These are phyloP conservation scores for Guillardia theta DNA, from an alignment of 78 protist genomes.

Conservation along the genomic window DNA sequence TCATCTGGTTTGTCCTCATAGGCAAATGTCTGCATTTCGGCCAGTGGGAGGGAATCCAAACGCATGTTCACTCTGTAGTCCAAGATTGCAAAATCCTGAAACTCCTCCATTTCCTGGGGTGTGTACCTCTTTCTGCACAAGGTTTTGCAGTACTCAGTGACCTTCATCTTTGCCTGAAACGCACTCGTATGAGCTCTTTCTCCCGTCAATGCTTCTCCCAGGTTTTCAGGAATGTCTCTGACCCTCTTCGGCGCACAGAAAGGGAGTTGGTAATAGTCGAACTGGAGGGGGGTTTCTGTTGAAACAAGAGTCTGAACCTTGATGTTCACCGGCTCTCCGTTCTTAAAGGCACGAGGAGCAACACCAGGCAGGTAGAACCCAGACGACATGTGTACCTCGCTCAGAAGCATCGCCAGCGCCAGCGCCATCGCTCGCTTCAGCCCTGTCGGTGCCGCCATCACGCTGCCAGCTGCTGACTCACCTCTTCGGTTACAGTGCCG, in stretches of 20 bases:
- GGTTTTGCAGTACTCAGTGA: background rate
- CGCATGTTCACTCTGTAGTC: slow-evolving; percentile 39
- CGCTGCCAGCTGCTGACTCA: no score
- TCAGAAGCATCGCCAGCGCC: no score
- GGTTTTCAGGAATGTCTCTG: background rate
- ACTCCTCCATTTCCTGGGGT: slow-evolving; percentile 40
- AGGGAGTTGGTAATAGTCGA: slow-evolving; percentile 36
- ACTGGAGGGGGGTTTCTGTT: slow-evolving; percentile 16
- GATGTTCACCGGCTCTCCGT: background rate
- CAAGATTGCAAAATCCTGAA: slow-evolving; percentile 25
- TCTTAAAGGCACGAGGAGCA: background rate
- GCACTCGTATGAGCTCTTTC: slow-evolving; percentile 12
- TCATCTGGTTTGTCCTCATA: background rate
- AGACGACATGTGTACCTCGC: background rate
- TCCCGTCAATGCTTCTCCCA: slow-evolving; percentile 29
- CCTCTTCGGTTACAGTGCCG: no score
- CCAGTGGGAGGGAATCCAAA: background rate
- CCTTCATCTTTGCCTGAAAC: background rate
- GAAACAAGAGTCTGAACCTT: background rate
- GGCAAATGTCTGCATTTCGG: background rate
- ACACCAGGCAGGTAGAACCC: slow-evolving; percentile 36
- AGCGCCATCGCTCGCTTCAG: no score
- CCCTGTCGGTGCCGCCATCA: no score
- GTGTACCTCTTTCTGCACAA: slow-evolving; percentile 23
- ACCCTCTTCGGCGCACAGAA: background rate